Evolutionary conservation across 2,329 filamentous ascomycete species (phyloP).

Genomic region (Apiospora pterosperma): DNA sequence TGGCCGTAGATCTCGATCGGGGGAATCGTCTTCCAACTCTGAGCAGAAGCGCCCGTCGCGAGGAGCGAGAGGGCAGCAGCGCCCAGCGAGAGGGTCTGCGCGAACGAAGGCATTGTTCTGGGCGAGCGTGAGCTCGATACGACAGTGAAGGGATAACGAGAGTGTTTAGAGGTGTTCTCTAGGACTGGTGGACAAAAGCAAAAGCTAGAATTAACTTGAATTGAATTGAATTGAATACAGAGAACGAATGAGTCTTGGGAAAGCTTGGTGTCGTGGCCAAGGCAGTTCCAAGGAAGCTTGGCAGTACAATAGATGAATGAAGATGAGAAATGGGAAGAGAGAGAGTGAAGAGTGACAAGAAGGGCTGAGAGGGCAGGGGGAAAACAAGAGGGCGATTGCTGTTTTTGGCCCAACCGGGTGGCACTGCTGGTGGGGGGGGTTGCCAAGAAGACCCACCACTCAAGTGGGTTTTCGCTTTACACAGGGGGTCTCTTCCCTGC

Average conservation of each 20-base stretch:
- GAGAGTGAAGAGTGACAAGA: neutral
- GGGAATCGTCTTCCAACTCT: slow-evolving; percentile 26
- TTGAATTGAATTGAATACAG: neutral
- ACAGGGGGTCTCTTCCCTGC: neutral
- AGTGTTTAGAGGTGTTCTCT: neutral
- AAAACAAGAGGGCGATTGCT: neutral
- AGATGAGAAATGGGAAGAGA: neutral
- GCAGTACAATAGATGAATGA: neutral
- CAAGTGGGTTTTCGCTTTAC: neutral
- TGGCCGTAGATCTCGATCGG: slow-evolving; percentile 27
- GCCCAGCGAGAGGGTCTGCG: slow-evolving; percentile 4
- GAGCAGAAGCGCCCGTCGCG: slow-evolving; percentile 21
- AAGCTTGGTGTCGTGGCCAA: neutral
- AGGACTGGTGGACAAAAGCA: neutral
- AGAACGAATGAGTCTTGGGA: neutral
- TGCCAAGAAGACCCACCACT: neutral
- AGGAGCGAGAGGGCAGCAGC: slow-evolving; percentile 9
- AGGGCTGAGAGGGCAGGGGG: neutral
- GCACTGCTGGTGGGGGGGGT: neutral
- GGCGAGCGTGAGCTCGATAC: neutral
- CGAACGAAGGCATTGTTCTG: neutral
- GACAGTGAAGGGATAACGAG: neutral
- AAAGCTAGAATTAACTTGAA: neutral
- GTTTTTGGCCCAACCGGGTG: neutral
- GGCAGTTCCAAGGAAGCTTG: neutral